Base-by-base conservation (phyloP, 495 filamentous ascomycete genomes). In the Cairneyella variabilis region DNA sequence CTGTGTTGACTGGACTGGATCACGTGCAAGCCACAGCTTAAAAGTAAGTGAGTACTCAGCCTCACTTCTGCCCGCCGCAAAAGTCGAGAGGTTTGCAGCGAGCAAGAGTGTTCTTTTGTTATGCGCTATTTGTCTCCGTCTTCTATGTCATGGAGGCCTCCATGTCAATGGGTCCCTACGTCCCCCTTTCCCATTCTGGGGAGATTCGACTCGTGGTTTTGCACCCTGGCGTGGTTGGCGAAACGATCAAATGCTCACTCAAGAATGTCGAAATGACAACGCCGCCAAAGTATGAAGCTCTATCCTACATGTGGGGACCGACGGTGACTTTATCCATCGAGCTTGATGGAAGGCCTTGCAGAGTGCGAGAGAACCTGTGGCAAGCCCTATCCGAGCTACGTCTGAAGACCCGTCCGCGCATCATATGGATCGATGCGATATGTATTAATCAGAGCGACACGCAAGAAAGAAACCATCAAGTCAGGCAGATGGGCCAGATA, bases 251-350 rank as follows among this genome's bases (percentile, higher is more conserved):
- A 12, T 52, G 36, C 25, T 17, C 20, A 2, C 14, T 52, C 3
- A 4, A 8, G 11, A 37, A 52, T 30, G 49, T 25, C 0, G 30
- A 34, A 20, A 17, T 52, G 7, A 27, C 36, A 5, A 18, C 42
- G 9, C 26, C 27, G 20, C 49, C 49, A 20, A 4, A 2, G 12
- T 52, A 52, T 18, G 49, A 52, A 32, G 49, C 37, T 8, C 39
- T 52, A 2, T 52, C 49, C 8, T 52, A 52, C 17, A 23, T 42
- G 17, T 52, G 49, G 49, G 49, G 49, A 16, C 18, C 37, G 14
- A 23, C 17, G 5, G 39, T 42, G 5, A 9, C 11, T 4, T 7
- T 28, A 18, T 11, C 49, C 0, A 38, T 52, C 11, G 3, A 3
- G 11, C 16, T 41, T 14, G n/a, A 52, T 28, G 20, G 21, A 11